Conservation (phyloP, 192 early-diverging fungal species). For the Backusella macrospora region DNA sequence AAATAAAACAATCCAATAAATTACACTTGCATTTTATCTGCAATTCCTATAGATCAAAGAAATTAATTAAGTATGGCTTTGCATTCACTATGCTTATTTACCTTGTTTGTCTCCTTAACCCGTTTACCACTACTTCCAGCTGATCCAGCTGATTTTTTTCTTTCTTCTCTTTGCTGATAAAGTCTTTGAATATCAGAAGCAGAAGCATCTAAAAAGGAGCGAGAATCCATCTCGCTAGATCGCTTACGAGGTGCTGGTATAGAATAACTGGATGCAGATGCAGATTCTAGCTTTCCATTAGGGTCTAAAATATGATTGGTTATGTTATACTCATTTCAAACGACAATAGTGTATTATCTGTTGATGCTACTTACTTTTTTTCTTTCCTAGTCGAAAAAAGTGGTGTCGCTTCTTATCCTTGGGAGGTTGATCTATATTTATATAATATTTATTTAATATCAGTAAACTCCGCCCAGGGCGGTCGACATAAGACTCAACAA, state of each 20-base stretch:
- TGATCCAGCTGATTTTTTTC: slow-evolving; percentile 21
- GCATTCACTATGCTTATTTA: neutral
- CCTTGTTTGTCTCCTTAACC: slow-evolving; percentile 1
- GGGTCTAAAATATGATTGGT: neutral
- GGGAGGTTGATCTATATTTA: slow-evolving; percentile 14
- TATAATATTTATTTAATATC: neutral
- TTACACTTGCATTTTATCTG: neutral
- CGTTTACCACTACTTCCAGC: neutral
- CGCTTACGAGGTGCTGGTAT: slow-evolving; percentile 23
- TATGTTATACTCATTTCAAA: neutral
- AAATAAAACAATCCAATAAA: neutral
- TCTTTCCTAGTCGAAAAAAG: slow-evolving; percentile 38
- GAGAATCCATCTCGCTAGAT: slow-evolving; percentile 24
- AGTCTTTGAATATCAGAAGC: slow-evolving; percentile 19
- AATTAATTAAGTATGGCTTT: neutral
- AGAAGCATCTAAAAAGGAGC: neutral
- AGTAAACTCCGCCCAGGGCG: slow-evolving; percentile 20
- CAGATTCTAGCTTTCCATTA: slow-evolving; percentile 1
- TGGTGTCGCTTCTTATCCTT: slow-evolving; percentile 30
- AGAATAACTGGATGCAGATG: slow-evolving; percentile 1
- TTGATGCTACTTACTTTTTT: slow-evolving; percentile 27
- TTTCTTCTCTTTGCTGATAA: slow-evolving; percentile 23
- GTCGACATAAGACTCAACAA: neutral
- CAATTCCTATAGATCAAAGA: neutral
- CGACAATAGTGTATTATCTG: neutral